Base-by-base conservation (phyloP, 192 early-diverging fungal genomes). In the Podila clonocystis region DNA sequence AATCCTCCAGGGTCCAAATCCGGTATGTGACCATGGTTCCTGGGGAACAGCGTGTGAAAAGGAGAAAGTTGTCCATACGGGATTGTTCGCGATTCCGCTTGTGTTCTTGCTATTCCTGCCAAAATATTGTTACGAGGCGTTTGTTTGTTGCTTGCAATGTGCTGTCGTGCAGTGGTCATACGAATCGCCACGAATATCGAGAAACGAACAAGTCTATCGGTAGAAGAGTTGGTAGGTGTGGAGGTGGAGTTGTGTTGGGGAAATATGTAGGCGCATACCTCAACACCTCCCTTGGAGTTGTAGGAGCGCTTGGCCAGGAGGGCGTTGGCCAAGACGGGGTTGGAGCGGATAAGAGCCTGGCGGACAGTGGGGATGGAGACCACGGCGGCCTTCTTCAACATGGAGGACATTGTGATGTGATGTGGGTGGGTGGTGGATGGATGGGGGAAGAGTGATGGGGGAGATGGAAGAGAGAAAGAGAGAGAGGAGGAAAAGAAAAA, bases 311-410 rank as follows among this genome's bases (percentile, higher is more conserved):
- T 72, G 41, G 77, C 77, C 24, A 73, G 62, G 48, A 80, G 67
- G 20, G 77, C 65, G 30, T 67, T 73, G 62, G 77, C 77, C 50
- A 73, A 5, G 61, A 80, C 62, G 45, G 77, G 77, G 77, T 80
- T 80, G 64, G 77, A 80, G 71, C 70, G 77, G 45, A 50, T 19
- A 41, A 80, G 70, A 34, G 77, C 71, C 70, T 80, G 77, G 58
- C 77, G 77, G 26, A 80, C 77, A 4, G 77, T 58, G 62, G 77
- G 77, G 62, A 80, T 80, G 31, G 77, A 80, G 77, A 80, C 77
- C 55, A 73, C 71, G 50, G 67, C 63, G 52, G 77, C 77, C 70
- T 72, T 73, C 67, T 73, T 80, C n/a, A 73, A 61, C 50, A 80
- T 73, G 41, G 66, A 65, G 52, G 74, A 77, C 74, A 77, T 77